Percentiles rank a stretch among this genome's conserved stretches.
Evolutionary conservation across 345 rosid genomes (phyloP).

Genomic region (Pistacia vera): DNA sequence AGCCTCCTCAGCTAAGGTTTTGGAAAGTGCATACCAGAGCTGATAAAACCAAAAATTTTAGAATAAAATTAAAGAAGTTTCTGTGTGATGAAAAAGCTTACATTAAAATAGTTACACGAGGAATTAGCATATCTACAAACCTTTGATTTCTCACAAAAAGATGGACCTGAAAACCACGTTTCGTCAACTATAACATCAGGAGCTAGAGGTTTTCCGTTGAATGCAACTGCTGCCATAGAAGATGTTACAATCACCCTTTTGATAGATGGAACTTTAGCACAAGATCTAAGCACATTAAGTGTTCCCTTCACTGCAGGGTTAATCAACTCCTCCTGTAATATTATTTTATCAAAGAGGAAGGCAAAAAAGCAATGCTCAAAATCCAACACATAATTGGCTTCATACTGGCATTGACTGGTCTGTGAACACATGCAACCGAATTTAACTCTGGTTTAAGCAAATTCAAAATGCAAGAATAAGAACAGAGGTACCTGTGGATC

Average conservation of each 20-base stretch:
- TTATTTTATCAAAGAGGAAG: too few relatives aligned
- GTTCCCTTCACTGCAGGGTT: constrained; percentile 14
- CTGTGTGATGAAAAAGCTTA: too few relatives aligned
- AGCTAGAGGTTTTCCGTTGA: constrained; percentile 18
- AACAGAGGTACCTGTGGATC: constrained; percentile 21
- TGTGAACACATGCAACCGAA: too few relatives aligned
- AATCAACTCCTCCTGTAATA: constrained; percentile 13
- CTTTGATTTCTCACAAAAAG: constrained; percentile 22
- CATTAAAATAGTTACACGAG: too few relatives aligned
- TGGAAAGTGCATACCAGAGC: constrained; percentile 45
- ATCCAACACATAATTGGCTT: too few relatives aligned
- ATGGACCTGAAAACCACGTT: constrained; percentile 18
- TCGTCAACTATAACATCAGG: constrained; percentile 29
- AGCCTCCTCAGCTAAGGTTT: constrained; percentile 50
- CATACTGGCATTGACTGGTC: too few relatives aligned
- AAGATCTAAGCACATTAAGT: constrained; percentile 23
- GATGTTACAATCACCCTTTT: constrained; percentile 19
- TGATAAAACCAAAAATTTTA: background rate
- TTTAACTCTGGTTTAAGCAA: too few relatives aligned
- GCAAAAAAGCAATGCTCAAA: too few relatives aligned
- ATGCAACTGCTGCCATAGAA: background rate
- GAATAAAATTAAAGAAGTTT: too few relatives aligned
- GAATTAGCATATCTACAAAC: constrained; percentile 13
- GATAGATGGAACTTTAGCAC: constrained; percentile 15
- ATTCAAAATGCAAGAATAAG: too few relatives aligned